Conservation (phyloP, 1,284 basidiomycete species). For the Puccinia triticina region DNA sequence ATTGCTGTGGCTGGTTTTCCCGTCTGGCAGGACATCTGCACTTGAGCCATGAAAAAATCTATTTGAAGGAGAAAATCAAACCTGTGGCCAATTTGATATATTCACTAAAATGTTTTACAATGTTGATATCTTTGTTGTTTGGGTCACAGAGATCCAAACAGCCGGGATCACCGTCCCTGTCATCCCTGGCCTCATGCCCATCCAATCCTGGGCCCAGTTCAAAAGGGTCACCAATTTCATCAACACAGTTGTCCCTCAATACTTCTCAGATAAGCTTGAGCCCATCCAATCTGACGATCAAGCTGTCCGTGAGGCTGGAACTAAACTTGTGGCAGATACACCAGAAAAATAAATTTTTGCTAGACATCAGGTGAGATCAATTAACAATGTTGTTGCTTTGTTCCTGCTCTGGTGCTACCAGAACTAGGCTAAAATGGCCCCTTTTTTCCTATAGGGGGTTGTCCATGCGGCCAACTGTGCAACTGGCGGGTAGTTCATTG, state of each 20-base stretch:
- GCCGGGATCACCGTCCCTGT: conserved; percentile 87
- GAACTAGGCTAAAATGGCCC: too few relatives aligned
- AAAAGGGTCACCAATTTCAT: conserved; percentile 85
- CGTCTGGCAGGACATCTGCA: conserved; percentile 75
- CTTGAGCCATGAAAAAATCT: conserved; percentile 69
- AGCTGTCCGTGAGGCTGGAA: conserved; percentile 54
- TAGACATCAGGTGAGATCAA: too few relatives aligned
- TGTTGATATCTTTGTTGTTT: conserved; percentile 77
- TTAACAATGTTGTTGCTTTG: too few relatives aligned
- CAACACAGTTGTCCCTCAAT: conserved; percentile 75
- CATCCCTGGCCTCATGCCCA: conserved; percentile 95
- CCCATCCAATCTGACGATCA: conserved; percentile 67
- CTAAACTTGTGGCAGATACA: conserved; percentile 56
- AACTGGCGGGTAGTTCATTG: too few relatives aligned
- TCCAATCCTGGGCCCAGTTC: conserved; percentile 94
- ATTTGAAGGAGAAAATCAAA: conserved; percentile 86
- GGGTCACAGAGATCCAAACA: conserved; percentile 75
- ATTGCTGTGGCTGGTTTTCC: conserved; percentile 85
- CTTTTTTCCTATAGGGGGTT: too few relatives aligned
- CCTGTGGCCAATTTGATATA: conserved; percentile 94
- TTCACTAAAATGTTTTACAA: conserved; percentile 99
- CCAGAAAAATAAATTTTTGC: too few relatives aligned
- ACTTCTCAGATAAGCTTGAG: conserved; percentile 72
- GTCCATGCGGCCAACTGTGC: too few relatives aligned
- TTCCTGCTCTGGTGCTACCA: too few relatives aligned